A percentile compares a stretch with the other conserved stretches of the same genome.
These are phyloP conservation scores for Nowakowskiella sp. DNA, from an alignment of 192 early-diverging fungal genomes.

Conservation along the genomic window DNA sequence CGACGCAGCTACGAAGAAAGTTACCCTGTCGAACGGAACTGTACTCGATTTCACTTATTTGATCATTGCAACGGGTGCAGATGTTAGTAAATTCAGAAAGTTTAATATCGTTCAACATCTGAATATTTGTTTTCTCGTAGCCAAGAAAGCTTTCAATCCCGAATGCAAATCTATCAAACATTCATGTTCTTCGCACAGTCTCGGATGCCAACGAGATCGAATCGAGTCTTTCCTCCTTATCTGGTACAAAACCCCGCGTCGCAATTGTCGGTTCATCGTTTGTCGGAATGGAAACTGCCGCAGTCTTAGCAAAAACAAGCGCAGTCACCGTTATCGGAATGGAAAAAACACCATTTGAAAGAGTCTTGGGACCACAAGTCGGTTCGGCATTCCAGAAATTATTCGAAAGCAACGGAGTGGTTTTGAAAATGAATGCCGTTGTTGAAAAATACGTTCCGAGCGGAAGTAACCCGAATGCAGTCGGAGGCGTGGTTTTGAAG, in stretches of 20 bases:
- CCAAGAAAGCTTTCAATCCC: conserved; percentile 39
- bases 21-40: conserved; percentile 28
- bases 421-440: conserved; percentile 29
- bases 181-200: conserved; percentile 36
- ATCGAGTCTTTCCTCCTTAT: conserved; percentile 5
- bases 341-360: conserved; percentile 46
- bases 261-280: conserved; percentile 53
- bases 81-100: no score
- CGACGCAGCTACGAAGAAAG: conserved; percentile 28
- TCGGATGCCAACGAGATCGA: conserved; percentile 34
- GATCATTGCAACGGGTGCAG: conserved; percentile 48
- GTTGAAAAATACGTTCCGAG: conserved; percentile 20
- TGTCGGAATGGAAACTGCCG: conserved; percentile 54
- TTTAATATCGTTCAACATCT: background rate
- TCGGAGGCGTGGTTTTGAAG: conserved; percentile 33
- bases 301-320: conserved; percentile 29
- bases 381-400: conserved; percentile 36
- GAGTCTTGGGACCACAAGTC: conserved; percentile 39
- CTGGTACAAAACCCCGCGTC: conserved; percentile 33
- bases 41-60: conserved; percentile 32
- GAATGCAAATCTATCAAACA: conserved; percentile 38
- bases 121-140: conserved; percentile 5
- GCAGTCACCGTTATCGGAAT: conserved; percentile 52
- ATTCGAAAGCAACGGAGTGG: conserved; percentile 37
- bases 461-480: conserved; percentile 7